Base-by-base conservation (phyloP, 345 rosid species). In the Eucalyptus pauciflora region DNA sequence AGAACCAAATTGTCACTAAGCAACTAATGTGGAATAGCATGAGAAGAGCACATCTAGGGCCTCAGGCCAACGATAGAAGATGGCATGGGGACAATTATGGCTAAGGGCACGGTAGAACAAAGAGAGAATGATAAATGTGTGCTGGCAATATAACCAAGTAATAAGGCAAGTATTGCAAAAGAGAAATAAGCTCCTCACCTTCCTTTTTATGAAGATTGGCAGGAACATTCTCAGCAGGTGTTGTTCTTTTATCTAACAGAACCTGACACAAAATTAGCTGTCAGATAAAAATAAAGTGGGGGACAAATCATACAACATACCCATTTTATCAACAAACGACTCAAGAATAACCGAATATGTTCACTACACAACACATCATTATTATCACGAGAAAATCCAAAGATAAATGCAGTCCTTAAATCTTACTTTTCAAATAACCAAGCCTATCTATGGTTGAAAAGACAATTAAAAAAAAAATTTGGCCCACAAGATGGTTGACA, bases 171-270 rank as follows among this genome's bases (percentile, higher is more conserved):
- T 45, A 76, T 41, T 41, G 87, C 87, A 86, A 86, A 86, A 50
- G 58, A 50, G 58, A 86, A 50, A 50, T 52, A 87, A 64, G 13
- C 45, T 27, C 52, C 60, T 81, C 90, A 95, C 96, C 96, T 93
- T 92, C 94, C 89, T 86, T 92, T 87, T 89, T 80, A 87, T 88
- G 94, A 86, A 89, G 90, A 89, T 89, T 94, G 48, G 93, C 92
- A 27, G 93, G 94, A 83, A 88, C 89, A 67, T 85, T 89, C 33
- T 89, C 91, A 56, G 89, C 76, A 49, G 94, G 64, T 67, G 90
- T 69, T 49, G 92, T 91, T 86, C 89, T 91, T 90, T 87, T 90
- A 91, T 90, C 91, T 89, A 93, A 87, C 89, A 93, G 56, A 48
- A 92, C 91, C 94, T 92, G 89, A 86, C 62, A 60, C 67, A 67